Conservation (phyloP, 305 asterid species). For the Fraxinus floribunda region DNA sequence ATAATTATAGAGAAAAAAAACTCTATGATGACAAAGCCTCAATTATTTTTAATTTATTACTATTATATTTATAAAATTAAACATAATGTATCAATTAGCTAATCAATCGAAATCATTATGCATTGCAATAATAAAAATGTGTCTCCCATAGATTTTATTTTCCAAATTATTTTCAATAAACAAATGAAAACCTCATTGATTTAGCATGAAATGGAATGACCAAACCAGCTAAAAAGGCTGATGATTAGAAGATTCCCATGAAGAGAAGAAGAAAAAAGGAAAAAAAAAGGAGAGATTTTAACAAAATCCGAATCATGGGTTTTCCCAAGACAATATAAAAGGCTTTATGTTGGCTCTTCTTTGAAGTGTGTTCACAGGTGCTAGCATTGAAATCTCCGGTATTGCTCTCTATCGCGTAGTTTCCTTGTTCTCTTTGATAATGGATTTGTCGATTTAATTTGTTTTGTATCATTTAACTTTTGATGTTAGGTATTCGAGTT, state of each 20-base stretch:
- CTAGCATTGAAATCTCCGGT: conserved; percentile 19
- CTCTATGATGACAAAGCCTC: no score
- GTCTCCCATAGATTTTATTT: background rate
- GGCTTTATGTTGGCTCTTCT: conserved; percentile 31
- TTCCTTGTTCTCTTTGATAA: no score
- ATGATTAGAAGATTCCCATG: no score
- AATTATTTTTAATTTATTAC: background rate
- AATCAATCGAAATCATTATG: background rate
- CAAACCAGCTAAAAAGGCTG: no score
- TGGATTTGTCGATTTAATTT: no score
- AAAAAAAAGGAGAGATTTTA: conserved; percentile 16
- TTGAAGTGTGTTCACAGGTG: conserved; percentile 68
- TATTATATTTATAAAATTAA: background rate
- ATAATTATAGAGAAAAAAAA: no score
- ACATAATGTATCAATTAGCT: background rate
- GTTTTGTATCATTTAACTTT: no score
- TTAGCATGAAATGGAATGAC: background rate
- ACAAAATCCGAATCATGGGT: conserved; percentile 7
- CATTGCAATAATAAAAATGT: background rate
- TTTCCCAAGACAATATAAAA: conserved; percentile 46
- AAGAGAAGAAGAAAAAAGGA: no score
- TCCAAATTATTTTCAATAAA: background rate
- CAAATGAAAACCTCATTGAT: background rate
- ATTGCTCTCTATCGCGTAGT: no score
- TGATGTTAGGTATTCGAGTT: no score